A percentile compares a stretch with the other conserved stretches of the same genome.
phyloP scores from a whole-genome alignment of 257 asterid genomes.

The Nicotiana benthamiana region DNA sequence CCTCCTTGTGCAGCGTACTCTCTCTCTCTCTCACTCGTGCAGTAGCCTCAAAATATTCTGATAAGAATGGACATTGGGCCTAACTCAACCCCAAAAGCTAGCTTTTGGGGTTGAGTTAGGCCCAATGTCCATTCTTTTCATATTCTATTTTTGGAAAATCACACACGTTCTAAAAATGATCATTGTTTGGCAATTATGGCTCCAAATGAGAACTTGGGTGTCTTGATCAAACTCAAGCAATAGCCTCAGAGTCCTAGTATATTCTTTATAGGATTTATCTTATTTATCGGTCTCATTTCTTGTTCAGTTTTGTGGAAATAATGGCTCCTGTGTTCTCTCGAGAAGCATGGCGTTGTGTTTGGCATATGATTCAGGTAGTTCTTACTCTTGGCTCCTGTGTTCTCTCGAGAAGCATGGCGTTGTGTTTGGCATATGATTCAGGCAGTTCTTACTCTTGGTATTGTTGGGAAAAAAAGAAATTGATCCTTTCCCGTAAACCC shows the following conservation, averaged over 20 bases:
- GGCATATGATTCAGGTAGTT: slow-evolving; percentile 90
- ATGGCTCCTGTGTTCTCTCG: slow-evolving; percentile 96
- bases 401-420: slow-evolving; percentile 89
- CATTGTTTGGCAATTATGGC: not conserved
- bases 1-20: slow-evolving; percentile 99
- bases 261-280: not conserved
- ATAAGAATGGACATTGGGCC: too few species aligned
- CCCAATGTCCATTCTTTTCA: too few species aligned
- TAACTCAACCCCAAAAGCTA: too few species aligned
- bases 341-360: slow-evolving; percentile 88
- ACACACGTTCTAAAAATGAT: not conserved
- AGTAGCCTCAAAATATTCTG: not conserved
- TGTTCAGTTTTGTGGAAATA: slow-evolving; percentile 74
- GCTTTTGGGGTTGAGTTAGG: too few species aligned
- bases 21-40: not conserved
- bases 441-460: slow-evolving; percentile 35
- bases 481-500: too few species aligned
- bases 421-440: slow-evolving; percentile 96
- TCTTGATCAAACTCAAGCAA: not conserved
- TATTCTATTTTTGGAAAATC: not conserved
- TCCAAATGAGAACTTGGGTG: not conserved
- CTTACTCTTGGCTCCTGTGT: slow-evolving; percentile 53
- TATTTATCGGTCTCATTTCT: not conserved
- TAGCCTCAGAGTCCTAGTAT: not conserved
- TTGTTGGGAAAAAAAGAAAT: too few species aligned